Evolutionary conservation across 2,329 filamentous ascomycete species (phyloP).

Genomic region (Xylaria hypoxylon): DNA sequence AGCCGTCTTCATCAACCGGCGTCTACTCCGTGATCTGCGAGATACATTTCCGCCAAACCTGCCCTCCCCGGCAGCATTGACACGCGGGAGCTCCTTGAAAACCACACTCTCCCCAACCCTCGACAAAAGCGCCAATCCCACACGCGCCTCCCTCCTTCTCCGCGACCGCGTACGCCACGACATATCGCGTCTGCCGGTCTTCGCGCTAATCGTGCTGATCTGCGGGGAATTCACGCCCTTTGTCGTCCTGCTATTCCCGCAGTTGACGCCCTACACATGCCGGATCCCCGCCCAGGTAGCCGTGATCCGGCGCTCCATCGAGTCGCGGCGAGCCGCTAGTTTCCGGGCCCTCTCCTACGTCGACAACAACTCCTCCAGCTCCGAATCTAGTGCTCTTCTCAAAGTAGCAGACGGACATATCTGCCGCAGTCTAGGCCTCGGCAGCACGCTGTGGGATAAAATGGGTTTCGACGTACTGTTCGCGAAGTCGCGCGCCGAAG

Average conservation of each 20-base stretch:
- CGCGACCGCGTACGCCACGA: constrained; percentile 77
- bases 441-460: constrained; percentile 63
- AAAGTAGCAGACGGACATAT: constrained; percentile 42
- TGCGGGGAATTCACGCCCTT: constrained; percentile 90
- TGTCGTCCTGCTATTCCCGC: constrained; percentile 76
- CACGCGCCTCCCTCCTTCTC: constrained; percentile 78
- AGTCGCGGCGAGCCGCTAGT: constrained; percentile 63
- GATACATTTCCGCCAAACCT: constrained; percentile 25
- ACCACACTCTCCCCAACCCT: not conserved
- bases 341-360: constrained; percentile 58
- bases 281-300: constrained; percentile 81
- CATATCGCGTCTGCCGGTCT: constrained; percentile 80
- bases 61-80: constrained; percentile 35
- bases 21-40: constrained; percentile 57
- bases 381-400: not conserved
- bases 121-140: constrained; percentile 56
- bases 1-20: constrained; percentile 76
- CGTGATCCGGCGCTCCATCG: constrained; percentile 64
- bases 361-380: constrained; percentile 25
- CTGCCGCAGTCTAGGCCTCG: constrained; percentile 51
- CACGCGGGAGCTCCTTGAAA: constrained; percentile 60
- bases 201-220: constrained; percentile 78
- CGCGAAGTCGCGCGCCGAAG: constrained; percentile 65
- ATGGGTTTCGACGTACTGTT: constrained; percentile 62
- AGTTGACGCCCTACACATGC: constrained; percentile 82